These are phyloP conservation scores for Chalaropsis thielavioides DNA, from an alignment of 2,329 filamentous ascomycete genomes.

Conservation along the genomic window DNA sequence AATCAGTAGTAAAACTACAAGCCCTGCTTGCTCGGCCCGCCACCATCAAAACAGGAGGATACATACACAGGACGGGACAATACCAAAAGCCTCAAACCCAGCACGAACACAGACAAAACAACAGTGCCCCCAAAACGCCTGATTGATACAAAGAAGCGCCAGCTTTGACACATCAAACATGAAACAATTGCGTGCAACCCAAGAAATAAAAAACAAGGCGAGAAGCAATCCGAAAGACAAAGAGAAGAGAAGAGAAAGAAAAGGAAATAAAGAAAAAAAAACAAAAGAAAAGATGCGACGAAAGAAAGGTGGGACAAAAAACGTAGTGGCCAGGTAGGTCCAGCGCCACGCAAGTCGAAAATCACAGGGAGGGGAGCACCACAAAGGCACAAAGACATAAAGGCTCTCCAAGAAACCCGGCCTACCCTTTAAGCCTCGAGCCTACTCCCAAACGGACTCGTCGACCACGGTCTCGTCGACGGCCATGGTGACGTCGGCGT, in stretches of 20 bases:
- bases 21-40: not conserved
- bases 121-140: not conserved
- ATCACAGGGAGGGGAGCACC: not conserved
- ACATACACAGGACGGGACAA: not conserved
- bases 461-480: conserved; percentile 38
- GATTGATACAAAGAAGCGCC: conserved; percentile 4
- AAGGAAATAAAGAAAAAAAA: conserved; percentile 5
- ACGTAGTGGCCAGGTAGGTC: not conserved
- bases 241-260: not conserved
- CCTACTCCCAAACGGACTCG: conserved; percentile 20
- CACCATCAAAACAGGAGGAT: not conserved
- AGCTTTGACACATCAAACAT: not conserved
- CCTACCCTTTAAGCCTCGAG: not conserved
- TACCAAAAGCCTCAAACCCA: not conserved
- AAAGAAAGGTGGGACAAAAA: not conserved
- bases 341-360: not conserved
- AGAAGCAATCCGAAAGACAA: not conserved
- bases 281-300: not conserved
- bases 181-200: not conserved
- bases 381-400: conserved; percentile 1
- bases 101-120: not conserved
- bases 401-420: not conserved
- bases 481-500: conserved; percentile 29
- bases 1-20: not conserved
- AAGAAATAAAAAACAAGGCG: not conserved